phyloP scores from a whole-genome alignment of 2,329 filamentous ascomycete genomes.

The Cladosporium sp. region DNA sequence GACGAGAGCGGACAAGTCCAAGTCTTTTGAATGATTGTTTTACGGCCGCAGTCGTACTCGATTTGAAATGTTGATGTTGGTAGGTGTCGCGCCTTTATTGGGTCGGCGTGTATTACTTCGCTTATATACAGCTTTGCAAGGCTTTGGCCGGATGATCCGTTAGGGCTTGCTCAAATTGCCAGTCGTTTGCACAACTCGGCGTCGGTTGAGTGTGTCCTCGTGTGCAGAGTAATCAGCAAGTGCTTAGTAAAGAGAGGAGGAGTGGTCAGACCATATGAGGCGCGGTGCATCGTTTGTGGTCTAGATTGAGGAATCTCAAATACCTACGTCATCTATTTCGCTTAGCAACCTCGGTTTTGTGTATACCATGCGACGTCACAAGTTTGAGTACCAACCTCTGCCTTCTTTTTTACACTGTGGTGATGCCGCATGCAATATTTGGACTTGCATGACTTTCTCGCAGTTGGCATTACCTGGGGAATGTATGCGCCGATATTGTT shows the following conservation, averaged over 20 bases:
- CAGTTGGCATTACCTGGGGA: no score
- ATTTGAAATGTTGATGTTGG: slow-evolving; percentile 1
- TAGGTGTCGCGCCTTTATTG: background rate
- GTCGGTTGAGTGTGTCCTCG: background rate
- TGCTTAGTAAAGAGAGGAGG: background rate
- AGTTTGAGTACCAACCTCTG: no score
- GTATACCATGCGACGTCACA: background rate
- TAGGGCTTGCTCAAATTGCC: background rate
- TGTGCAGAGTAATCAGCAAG: background rate
- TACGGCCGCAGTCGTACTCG: slow-evolving; percentile 1
- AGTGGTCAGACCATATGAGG: slow-evolving; percentile 4
- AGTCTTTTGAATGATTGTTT: background rate
- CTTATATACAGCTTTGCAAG: no score
- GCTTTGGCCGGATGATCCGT: no score
- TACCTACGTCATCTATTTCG: slow-evolving; percentile 1
- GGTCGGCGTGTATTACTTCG: no score
- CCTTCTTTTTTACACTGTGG: no score
- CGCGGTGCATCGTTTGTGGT: background rate
- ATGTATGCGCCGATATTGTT: no score
- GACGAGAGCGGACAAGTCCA: background rate
- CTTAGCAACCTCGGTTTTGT: background rate
- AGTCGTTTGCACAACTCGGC: background rate
- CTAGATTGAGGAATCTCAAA: background rate
- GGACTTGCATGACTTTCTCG: no score
- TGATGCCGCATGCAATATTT: no score